Percentiles rank a stretch among this genome's conserved stretches.
Evolutionary conservation across 2,329 filamentous ascomycete genomes (phyloP).

Genomic region (Beauveria medogensis): DNA sequence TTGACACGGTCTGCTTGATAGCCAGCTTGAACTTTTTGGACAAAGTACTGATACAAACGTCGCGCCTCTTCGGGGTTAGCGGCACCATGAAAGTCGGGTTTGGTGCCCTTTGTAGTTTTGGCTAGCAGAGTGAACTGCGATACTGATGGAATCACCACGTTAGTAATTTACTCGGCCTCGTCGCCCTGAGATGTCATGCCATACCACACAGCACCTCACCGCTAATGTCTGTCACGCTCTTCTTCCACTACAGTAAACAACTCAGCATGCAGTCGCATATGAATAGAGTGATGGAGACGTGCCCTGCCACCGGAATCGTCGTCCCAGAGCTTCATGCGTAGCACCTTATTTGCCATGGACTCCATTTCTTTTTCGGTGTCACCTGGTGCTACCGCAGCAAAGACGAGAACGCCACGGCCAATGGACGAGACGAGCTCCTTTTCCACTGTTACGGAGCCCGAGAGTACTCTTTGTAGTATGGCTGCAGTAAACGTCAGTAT

Average conservation of each 20-base stretch:
- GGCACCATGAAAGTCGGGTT: conserved; percentile 89
- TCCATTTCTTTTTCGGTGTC: conserved; percentile 87
- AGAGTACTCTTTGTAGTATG: conserved; percentile 87
- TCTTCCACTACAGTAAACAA: conserved; percentile 64
- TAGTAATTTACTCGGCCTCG: neutral
- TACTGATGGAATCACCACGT: conserved; percentile 43
- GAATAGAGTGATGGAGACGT: conserved; percentile 20
- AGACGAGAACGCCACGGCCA: conserved; percentile 79
- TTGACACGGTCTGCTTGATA: conserved; percentile 73
- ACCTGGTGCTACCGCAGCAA: conserved; percentile 83
- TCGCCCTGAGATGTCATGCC: neutral
- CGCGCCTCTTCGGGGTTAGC: conserved; percentile 71
- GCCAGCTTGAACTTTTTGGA: conserved; percentile 62
- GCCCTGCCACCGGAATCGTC: conserved; percentile 65
- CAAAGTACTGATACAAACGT: conserved; percentile 76
- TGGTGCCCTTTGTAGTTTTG: conserved; percentile 89
- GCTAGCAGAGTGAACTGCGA: conserved; percentile 95
- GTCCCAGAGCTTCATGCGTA: conserved; percentile 90
- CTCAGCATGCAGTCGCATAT: conserved; percentile 8
- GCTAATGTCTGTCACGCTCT: conserved; percentile 74
- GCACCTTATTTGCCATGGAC: conserved; percentile 70
- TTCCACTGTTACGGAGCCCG: conserved; percentile 91
- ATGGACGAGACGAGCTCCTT: conserved; percentile 85
- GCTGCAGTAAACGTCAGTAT: conserved; percentile 42
- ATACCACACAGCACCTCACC: conserved; percentile 92